These are phyloP conservation scores for Cucumis sativus DNA, from an alignment of 306 rosid species.

Conservation along the genomic window Cucumber_9930_V3 NC_026657.2:39688001-39688500, in stretches of 20 bases:
- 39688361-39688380: constrained; percentile 69
- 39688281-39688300: constrained; percentile 19
- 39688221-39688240: constrained; percentile 34
- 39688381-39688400: constrained; percentile 81
- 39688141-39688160: constrained; percentile 32
- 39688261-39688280: constrained; percentile 33
- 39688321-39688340: constrained; percentile 31
- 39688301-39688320: constrained; percentile 31
- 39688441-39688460: constrained; percentile 19
- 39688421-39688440: constrained; percentile 57
- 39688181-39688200: constrained; percentile 39
- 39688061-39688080: constrained; percentile 55
- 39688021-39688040: constrained; percentile 29
- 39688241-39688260: constrained; percentile 29
- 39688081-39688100: constrained; percentile 27
- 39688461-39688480: constrained; percentile 32
- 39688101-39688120: constrained; percentile 30
- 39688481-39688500: constrained; percentile 28
- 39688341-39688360: constrained; percentile 25
- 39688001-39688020: constrained; percentile 41
- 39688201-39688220: constrained; percentile 22
- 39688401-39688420: constrained; percentile 92
- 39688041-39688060: constrained; percentile 39
- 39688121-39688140: constrained; percentile 25
- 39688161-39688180: constrained; percentile 40